These are phyloP conservation scores for Suillus subaureus DNA, from an alignment of 768 basidiomycete species.

Conservation along the genomic window DNA sequence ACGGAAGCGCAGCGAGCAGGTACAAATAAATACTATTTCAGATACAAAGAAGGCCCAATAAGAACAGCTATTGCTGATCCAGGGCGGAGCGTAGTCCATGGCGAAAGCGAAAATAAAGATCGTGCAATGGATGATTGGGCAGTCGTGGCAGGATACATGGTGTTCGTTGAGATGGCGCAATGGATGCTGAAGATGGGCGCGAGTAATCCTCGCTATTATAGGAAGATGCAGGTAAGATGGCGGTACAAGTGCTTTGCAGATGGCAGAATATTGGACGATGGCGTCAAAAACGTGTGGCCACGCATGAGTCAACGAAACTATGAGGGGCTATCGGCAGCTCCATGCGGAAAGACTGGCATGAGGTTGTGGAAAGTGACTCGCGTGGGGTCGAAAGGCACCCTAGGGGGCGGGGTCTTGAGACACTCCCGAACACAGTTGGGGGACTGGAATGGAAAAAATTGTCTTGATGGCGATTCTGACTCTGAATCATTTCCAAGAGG, in stretches of 20 bases:
- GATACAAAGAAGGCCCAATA: slow-evolving; percentile 15
- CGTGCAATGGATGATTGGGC: slow-evolving; percentile 22
- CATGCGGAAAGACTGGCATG: slow-evolving; percentile 56
- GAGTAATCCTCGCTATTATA: slow-evolving; percentile 29
- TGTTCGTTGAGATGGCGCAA: slow-evolving; percentile 27
- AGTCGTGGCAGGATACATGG: slow-evolving; percentile 32
- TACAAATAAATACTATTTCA: slow-evolving; percentile 21
- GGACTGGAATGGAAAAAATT: slow-evolving; percentile 29
- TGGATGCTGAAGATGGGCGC: slow-evolving; percentile 22
- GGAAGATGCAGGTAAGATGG: slow-evolving; percentile 33
- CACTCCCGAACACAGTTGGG: slow-evolving; percentile 18
- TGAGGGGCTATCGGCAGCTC: slow-evolving; percentile 17
- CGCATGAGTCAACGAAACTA: slow-evolving; percentile 11
- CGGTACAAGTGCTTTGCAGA: slow-evolving; percentile 23
- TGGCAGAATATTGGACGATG: slow-evolving; percentile 14
- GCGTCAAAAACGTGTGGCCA: not conserved
- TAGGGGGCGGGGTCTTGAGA: slow-evolving; percentile 38
- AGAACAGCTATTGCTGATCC: slow-evolving; percentile 27
- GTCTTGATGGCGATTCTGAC: slow-evolving; percentile 19
- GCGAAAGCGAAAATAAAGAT: slow-evolving; percentile 18
- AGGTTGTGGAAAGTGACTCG: slow-evolving; percentile 58
- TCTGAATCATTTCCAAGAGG: slow-evolving; percentile 40
- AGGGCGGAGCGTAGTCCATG: slow-evolving; percentile 34
- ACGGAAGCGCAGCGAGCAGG: slow-evolving; percentile 1
- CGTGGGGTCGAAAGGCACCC: slow-evolving; percentile 46